Conservation (phyloP, 2,329 filamentous ascomycete species). For the Gaeumannomyces sp. region DNA sequence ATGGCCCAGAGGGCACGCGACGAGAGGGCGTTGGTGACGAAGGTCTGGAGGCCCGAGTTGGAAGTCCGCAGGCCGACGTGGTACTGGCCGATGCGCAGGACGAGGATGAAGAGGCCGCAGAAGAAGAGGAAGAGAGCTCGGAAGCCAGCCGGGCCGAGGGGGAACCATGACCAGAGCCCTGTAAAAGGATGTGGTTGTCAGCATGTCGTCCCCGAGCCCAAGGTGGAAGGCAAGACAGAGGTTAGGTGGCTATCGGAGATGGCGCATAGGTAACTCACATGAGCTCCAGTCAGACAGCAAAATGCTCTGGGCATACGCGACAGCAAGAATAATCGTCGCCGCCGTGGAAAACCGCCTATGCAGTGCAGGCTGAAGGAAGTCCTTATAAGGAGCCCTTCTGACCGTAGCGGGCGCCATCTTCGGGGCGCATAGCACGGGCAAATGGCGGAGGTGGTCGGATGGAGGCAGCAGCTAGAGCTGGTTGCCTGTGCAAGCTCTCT, state of each 20-base stretch:
- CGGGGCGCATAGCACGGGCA: constrained; percentile 31
- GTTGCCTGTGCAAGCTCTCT: neutral
- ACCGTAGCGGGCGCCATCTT: constrained; percentile 46
- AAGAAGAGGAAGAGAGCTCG: constrained; percentile 71
- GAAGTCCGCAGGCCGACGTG: constrained; percentile 70
- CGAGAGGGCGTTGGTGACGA: constrained; percentile 51
- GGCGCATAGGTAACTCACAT: constrained; percentile 42
- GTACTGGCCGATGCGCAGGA: constrained; percentile 79
- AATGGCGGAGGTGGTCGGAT: neutral
- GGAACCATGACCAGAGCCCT: constrained; percentile 86
- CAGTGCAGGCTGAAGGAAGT: constrained; percentile 83
- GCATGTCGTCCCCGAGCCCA: neutral
- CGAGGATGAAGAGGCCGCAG: constrained; percentile 69
- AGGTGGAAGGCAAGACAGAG: too few relatives aligned
- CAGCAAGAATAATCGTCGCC: constrained; percentile 58
- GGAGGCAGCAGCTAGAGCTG: neutral
- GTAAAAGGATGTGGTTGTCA: neutral
- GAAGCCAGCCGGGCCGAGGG: constrained; percentile 67
- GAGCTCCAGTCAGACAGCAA: constrained; percentile 63
- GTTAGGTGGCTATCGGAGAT: neutral
- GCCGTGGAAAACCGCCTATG: constrained; percentile 82
- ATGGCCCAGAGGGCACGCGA: constrained; percentile 62
- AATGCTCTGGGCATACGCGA: constrained; percentile 70
- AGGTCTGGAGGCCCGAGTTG: constrained; percentile 58
- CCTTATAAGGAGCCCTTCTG: constrained; percentile 66